These are phyloP conservation scores for Fusarium penzigii DNA, from an alignment of 2,329 filamentous ascomycete species.

Conservation along the genomic window DNA sequence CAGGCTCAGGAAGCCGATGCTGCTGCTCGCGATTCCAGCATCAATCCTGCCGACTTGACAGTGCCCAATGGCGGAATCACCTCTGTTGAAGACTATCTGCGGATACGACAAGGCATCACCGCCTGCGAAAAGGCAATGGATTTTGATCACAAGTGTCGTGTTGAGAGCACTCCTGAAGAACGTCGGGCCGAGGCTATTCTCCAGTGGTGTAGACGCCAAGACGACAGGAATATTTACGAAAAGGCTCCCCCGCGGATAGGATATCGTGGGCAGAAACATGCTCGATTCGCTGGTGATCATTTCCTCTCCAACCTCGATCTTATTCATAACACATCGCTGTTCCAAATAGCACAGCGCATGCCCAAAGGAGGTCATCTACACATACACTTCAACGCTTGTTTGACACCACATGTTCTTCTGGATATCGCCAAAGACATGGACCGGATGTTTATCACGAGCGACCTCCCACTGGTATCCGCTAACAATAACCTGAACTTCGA, in stretches of 20 bases:
- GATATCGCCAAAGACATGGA: conserved; percentile 54
- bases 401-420: conserved; percentile 62
- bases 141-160: conserved; percentile 43
- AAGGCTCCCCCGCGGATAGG: conserved; percentile 35
- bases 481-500: conserved; percentile 47
- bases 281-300: conserved; percentile 53
- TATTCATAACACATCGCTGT: conserved; percentile 58
- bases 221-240: conserved; percentile 40
- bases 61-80: conserved; percentile 4
- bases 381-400: conserved; percentile 76
- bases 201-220: conserved; percentile 37
- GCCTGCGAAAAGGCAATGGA: conserved; percentile 37
- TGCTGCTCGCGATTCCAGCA: conserved; percentile 3
- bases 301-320: conserved; percentile 57
- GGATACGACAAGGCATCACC: conserved; percentile 32
- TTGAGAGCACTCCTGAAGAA: conserved; percentile 37
- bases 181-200: conserved; percentile 41
- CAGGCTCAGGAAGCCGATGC: conserved; percentile 30
- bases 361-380: conserved; percentile 75
- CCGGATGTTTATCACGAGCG: conserved; percentile 70
- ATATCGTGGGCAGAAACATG: conserved; percentile 45
- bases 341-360: conserved; percentile 56
- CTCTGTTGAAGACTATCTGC: conserved; percentile 32
- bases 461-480: conserved; percentile 44
- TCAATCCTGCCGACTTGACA: background rate